Evolutionary conservation across 192 early-diverging fungal species (phyloP).

Genomic region (Spizellomyces punctatus): DNA sequence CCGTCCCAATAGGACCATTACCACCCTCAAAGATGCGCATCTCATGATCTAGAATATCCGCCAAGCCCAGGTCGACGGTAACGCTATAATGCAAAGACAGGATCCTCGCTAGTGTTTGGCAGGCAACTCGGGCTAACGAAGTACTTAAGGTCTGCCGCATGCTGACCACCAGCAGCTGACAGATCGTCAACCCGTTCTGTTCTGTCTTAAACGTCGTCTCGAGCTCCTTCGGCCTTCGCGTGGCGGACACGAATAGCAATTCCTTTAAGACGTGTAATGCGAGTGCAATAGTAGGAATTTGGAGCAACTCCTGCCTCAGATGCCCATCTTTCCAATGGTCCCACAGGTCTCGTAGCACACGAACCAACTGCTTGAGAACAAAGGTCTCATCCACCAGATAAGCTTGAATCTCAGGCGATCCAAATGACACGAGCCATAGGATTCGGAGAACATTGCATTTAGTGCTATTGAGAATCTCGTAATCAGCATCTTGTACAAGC

Average conservation of each 20-base stretch:
- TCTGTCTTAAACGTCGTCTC: too few relatives aligned
- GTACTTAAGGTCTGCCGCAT: background rate
- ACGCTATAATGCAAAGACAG: conserved; percentile 35
- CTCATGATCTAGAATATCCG: conserved; percentile 17
- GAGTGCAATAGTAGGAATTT: background rate
- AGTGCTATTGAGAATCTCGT: background rate
- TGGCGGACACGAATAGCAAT: background rate
- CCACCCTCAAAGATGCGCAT: too few relatives aligned
- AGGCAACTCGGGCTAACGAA: background rate
- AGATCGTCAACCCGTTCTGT: background rate
- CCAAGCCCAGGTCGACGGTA: conserved; percentile 22
- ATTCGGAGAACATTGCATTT: conserved; percentile 11
- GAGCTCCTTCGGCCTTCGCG: background rate
- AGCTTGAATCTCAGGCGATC: background rate
- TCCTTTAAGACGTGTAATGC: background rate
- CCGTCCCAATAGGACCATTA: conserved; percentile 13
- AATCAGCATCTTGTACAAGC: background rate
- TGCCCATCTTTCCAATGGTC: too few relatives aligned
- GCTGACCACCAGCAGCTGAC: background rate
- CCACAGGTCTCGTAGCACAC: background rate
- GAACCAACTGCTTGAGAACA: background rate
- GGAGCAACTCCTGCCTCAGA: background rate
- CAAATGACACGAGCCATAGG: background rate
- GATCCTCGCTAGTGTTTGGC: conserved; percentile 20
- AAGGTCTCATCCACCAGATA: background rate